phyloP scores from a whole-genome alignment of 805 yeast species.

The Pichia cephalocereana region DNA sequence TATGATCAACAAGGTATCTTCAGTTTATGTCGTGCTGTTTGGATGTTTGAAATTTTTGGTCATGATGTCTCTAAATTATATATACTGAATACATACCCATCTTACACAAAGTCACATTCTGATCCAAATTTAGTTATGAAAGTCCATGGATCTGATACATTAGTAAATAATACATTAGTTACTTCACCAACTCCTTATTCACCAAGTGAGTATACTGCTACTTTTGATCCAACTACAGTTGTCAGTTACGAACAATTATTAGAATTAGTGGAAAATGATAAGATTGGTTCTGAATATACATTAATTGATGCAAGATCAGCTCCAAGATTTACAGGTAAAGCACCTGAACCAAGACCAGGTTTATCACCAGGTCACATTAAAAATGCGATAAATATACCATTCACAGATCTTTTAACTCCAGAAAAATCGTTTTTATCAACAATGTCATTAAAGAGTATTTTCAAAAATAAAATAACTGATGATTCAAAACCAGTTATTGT shows the following conservation, averaged over 20 bases:
- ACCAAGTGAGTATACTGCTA: conserved; percentile 27
- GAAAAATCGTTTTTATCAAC: conserved; percentile 39
- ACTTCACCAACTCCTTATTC: conserved; percentile 17
- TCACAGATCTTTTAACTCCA: conserved; percentile 46
- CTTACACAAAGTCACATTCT: conserved; percentile 18
- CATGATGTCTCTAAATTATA: conserved; percentile 48
- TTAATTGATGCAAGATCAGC: conserved; percentile 76
- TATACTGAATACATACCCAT: conserved; percentile 59
- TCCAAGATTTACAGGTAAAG: conserved; percentile 68
- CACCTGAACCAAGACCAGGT: conserved; percentile 86
- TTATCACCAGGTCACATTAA: conserved; percentile 86
- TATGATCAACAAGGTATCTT: conserved; percentile 83
- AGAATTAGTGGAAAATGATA: conserved; percentile 42
- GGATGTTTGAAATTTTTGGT: conserved; percentile 79
- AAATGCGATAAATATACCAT: conserved; percentile 71
- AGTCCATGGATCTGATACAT: conserved; percentile 16
- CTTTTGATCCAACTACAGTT: conserved; percentile 39
- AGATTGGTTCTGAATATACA: conserved; percentile 37
- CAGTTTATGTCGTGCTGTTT: conserved; percentile 84
- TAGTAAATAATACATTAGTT: conserved; percentile 14
- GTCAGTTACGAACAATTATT: conserved; percentile 59
- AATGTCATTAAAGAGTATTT: conserved; percentile 36
- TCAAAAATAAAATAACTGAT: conserved; percentile 33
- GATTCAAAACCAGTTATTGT: conserved; percentile 61
- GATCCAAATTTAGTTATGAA: conserved; percentile 18